These are phyloP conservation scores for Haematococcus lacustris DNA, from an alignment of 139 green algal genomes.

Conservation along the genomic window DNA sequence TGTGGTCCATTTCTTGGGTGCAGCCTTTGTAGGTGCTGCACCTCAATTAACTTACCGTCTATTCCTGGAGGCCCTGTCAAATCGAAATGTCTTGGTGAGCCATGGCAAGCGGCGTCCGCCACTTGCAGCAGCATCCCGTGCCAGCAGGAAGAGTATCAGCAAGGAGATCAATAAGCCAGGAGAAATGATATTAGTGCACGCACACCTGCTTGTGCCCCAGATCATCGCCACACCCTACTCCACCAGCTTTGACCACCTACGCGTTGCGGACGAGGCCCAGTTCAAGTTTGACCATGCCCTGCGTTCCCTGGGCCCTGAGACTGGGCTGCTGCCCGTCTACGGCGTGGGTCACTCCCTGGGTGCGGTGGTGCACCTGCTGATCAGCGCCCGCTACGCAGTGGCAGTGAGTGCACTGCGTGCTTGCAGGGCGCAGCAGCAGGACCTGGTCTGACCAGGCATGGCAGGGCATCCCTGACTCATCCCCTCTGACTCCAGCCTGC, in stretches of 20 bases:
- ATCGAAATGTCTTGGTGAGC: conserved; percentile 56
- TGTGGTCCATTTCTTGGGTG: conserved; percentile 86
- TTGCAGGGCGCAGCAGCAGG: background rate
- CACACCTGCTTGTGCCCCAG: no score
- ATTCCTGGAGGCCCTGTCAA: conserved; percentile 71
- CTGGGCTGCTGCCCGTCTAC: conserved; percentile 59
- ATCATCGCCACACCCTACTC: conserved; percentile 60
- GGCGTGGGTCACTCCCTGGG: conserved; percentile 88
- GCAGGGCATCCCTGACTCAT: no score
- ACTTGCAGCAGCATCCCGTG: background rate
- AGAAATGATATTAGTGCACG: no score
- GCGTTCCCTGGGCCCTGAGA: conserved; percentile 35
- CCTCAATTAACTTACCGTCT: conserved; percentile 51
- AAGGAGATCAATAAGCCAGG: no score
- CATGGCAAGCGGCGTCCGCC: no score
- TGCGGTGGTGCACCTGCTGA: conserved; percentile 75
- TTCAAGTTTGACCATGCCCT: conserved; percentile 68
- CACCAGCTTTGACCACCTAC: conserved; percentile 84
- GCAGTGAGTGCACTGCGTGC: conserved; percentile 6
- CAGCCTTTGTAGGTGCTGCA: conserved; percentile 85
- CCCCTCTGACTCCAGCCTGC: no score
- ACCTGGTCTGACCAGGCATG: no score
- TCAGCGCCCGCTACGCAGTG: conserved; percentile 68
- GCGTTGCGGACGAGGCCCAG: conserved; percentile 73
- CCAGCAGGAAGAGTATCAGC: no score